phyloP scores from a whole-genome alignment of 495 filamentous ascomycete genomes.

The Annulohypoxylon nitens region DNA sequence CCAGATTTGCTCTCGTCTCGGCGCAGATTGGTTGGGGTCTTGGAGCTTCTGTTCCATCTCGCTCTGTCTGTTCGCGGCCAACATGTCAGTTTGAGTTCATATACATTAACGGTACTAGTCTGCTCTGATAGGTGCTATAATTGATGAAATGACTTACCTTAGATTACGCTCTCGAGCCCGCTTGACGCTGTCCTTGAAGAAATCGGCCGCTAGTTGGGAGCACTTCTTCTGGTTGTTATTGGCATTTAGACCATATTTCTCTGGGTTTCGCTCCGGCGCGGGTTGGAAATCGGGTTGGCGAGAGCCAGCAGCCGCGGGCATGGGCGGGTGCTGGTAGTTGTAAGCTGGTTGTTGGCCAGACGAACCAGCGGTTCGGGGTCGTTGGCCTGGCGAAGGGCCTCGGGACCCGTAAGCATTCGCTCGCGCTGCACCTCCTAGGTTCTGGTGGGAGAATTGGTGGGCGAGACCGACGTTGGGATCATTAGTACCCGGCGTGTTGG shows the following conservation, averaged over 20 bases:
- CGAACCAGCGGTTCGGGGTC: conserved; percentile 82
- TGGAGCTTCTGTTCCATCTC: conserved; percentile 87
- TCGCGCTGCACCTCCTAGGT: conserved; percentile 78
- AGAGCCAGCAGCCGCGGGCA: conserved; percentile 59
- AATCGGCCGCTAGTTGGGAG: conserved; percentile 81
- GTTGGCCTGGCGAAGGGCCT: conserved; percentile 76
- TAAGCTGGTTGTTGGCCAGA: conserved; percentile 69
- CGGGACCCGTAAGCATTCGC: conserved; percentile 75
- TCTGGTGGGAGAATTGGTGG: conserved; percentile 97
- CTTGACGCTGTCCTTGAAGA: conserved; percentile 97
- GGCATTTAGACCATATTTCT: conserved; percentile 73
- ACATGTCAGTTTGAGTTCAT: not conserved
- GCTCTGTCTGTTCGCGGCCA: conserved; percentile 73
- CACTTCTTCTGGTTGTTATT: conserved; percentile 82
- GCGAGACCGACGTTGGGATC: conserved; percentile 87
- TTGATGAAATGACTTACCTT: conserved; percentile 67
- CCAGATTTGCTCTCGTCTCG: conserved; percentile 82
- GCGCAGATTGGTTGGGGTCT: conserved; percentile 77
- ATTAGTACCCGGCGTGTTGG: conserved; percentile 67
- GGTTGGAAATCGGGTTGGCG: conserved; percentile 63
- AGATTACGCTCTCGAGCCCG: conserved; percentile 90
- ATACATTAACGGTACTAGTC: conserved; percentile 8
- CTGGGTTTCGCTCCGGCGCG: conserved; percentile 77
- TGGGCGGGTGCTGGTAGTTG: conserved; percentile 73
- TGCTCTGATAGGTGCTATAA: not conserved